Conservation (phyloP, 1,139 yeast genomes). For the Debaryomyces robertsiae region DNA sequence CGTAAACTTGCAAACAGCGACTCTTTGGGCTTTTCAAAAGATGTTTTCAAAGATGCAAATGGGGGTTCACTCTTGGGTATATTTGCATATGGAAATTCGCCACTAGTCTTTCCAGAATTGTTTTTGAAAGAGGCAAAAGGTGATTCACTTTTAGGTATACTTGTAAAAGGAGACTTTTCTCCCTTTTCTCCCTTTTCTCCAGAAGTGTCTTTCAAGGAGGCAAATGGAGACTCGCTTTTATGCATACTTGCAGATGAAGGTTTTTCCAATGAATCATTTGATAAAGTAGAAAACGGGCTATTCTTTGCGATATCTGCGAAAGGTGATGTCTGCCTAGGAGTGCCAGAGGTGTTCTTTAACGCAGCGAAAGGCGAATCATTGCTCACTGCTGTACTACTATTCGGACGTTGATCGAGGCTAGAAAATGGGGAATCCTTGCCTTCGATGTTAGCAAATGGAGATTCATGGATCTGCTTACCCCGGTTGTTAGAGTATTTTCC, state of each 20-base stretch:
- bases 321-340: slow-evolving; percentile 10
- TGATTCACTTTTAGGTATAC: neutral
- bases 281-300: slow-evolving; percentile 13
- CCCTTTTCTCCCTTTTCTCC: slow-evolving; percentile 1
- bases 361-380: slow-evolving; percentile 14
- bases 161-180: slow-evolving; percentile 13
- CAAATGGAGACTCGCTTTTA: slow-evolving; percentile 5
- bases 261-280: neutral
- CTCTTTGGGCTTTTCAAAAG: too few species aligned
- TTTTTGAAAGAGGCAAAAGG: slow-evolving; percentile 2
- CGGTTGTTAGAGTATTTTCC: slow-evolving; percentile 8
- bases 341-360: neutral
- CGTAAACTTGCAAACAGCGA: slow-evolving; percentile 11
- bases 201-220: neutral
- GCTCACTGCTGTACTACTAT: neutral
- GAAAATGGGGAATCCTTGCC: slow-evolving; percentile 13
- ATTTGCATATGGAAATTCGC: slow-evolving; percentile 11
- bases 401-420: neutral
- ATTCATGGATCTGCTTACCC: neutral
- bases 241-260: slow-evolving; percentile 10
- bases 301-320: slow-evolving; percentile 8
- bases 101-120: slow-evolving; percentile 1
- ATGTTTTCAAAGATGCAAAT: slow-evolving; percentile 6
- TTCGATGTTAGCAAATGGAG: slow-evolving; percentile 6
- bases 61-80: neutral